These are phyloP conservation scores for Bjerkandera adusta DNA, from an alignment of 1,284 basidiomycete genomes.

Conservation along the genomic window DNA sequence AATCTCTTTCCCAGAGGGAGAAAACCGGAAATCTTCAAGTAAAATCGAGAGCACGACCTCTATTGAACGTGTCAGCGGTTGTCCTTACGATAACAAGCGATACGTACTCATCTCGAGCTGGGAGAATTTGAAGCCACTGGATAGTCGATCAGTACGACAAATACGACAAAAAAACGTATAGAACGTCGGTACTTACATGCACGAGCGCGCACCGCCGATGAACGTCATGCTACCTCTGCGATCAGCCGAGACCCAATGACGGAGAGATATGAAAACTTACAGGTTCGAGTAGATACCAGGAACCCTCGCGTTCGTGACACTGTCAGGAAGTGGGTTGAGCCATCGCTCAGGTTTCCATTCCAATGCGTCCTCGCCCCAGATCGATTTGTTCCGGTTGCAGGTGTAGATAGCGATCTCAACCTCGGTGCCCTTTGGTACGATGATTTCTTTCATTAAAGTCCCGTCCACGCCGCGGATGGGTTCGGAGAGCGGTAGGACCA, in stretches of 20 bases:
- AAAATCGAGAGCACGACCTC: slow-evolving; percentile 8
- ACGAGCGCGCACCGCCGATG: slow-evolving; percentile 14
- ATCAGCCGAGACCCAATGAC: neutral
- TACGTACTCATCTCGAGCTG: slow-evolving; percentile 31
- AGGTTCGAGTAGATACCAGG: slow-evolving; percentile 27
- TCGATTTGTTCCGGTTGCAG: slow-evolving; percentile 28
- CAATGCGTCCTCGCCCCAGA: slow-evolving; percentile 30
- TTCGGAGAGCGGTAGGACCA: slow-evolving; percentile 26
- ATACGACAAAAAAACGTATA: neutral
- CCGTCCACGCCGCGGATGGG: slow-evolving; percentile 29
- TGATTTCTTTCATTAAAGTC: slow-evolving; percentile 35
- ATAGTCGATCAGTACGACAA: neutral
- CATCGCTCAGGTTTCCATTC: slow-evolving; percentile 33
- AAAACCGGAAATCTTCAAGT: neutral
- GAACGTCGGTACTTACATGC: slow-evolving; percentile 14
- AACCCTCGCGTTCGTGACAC: slow-evolving; percentile 18
- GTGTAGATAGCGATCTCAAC: slow-evolving; percentile 26
- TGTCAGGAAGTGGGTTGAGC: slow-evolving; percentile 22
- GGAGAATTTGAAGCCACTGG: slow-evolving; percentile 30
- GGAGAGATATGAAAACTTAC: too few relatives aligned
- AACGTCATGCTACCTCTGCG: slow-evolving; percentile 16
- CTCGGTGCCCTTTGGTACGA: slow-evolving; percentile 39
- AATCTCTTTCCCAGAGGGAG: neutral
- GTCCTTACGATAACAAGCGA: neutral
- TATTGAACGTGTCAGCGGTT: too few relatives aligned